These are phyloP conservation scores for Aschersonia sp. DNA, from an alignment of 2,329 filamentous ascomycete species.

Conservation along the genomic window DNA sequence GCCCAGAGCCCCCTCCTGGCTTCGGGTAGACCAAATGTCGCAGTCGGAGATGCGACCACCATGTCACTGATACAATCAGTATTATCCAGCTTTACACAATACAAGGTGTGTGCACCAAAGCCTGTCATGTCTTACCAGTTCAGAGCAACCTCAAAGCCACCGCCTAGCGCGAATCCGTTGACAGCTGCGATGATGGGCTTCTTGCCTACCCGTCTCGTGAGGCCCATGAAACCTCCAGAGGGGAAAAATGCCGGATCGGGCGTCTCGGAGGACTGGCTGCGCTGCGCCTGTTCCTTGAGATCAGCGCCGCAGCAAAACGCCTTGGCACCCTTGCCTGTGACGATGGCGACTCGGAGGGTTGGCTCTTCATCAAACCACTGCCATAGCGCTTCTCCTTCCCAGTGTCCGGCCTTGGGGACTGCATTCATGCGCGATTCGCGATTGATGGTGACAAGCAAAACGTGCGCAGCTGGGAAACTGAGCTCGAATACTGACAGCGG, in stretches of 20 bases:
- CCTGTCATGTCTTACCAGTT: conserved; percentile 26
- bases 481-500: conserved; percentile 13
- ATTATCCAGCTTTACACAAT: background rate
- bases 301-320: conserved; percentile 42
- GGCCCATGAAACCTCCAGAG: conserved; percentile 27
- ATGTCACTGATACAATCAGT: conserved; percentile 23
- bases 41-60: conserved; percentile 34
- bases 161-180: conserved; percentile 41
- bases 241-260: conserved; percentile 12
- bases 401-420: conserved; percentile 25
- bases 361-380: conserved; percentile 39
- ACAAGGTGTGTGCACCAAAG: background rate
- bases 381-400: conserved; percentile 32
- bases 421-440: conserved; percentile 33
- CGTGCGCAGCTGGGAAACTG: conserved; percentile 28
- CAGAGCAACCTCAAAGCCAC: conserved; percentile 41
- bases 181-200: conserved; percentile 47
- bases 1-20: conserved; percentile 39
- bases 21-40: conserved; percentile 38
- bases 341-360: conserved; percentile 28
- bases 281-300: conserved; percentile 29
- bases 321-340: conserved; percentile 35
- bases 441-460: conserved; percentile 38
- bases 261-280: conserved; percentile 8
- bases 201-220: conserved; percentile 41